These are phyloP conservation scores for Acanthamoeba culbertsoni DNA, from an alignment of 208 protist genomes.

Conservation along the genomic window DNA sequence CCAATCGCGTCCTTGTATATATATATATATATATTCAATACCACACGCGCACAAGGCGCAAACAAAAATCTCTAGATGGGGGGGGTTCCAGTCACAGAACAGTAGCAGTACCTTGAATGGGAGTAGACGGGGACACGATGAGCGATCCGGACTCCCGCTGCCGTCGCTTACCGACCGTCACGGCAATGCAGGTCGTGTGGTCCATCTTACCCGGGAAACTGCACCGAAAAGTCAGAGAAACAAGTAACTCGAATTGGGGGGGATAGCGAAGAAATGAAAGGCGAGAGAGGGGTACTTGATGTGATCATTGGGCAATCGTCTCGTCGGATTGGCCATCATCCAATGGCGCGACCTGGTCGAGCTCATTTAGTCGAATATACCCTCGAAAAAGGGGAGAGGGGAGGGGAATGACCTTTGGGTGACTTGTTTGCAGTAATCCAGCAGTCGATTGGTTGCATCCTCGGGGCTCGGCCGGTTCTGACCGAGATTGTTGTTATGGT, in stretches of 20 bases:
- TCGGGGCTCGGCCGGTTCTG: not conserved
- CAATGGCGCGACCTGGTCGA: not conserved
- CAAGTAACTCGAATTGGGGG: too few relatives aligned
- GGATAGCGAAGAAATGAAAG: not conserved
- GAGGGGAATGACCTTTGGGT: not conserved
- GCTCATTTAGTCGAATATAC: not conserved
- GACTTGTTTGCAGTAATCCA: constrained; percentile 17
- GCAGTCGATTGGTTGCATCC: not conserved
- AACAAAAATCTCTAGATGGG: not conserved
- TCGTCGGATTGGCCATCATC: constrained; percentile 46
- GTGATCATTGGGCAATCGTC: constrained; percentile 40
- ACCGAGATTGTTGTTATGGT: not conserved
- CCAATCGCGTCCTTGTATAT: not conserved
- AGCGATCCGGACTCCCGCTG: not conserved
- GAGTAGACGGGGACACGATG: not conserved
- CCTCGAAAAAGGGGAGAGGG: not conserved
- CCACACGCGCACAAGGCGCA: too few relatives aligned
- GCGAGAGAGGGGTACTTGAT: not conserved
- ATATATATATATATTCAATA: not conserved
- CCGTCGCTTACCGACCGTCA: constrained; percentile 47
- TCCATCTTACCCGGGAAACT: constrained; percentile 75
- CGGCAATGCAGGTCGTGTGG: constrained; percentile 68
- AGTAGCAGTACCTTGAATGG: not conserved
- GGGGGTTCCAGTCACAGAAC: not conserved
- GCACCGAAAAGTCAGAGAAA: not conserved